These are phyloP conservation scores for Polygonum aviculare DNA, from an alignment of 148 eudicot genomes.

Conservation along the genomic window DNA sequence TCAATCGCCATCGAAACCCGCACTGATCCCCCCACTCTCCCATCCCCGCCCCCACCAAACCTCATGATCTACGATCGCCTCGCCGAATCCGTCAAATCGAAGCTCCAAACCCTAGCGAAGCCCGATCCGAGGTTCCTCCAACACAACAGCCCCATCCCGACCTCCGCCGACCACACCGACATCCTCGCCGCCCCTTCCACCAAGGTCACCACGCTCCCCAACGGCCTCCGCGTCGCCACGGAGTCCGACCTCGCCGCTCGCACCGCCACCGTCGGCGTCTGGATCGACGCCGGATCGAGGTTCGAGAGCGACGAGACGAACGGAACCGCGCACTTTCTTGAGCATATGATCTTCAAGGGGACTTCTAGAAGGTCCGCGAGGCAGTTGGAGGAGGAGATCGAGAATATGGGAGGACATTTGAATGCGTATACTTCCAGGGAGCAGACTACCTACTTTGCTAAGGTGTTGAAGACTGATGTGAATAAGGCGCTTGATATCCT, in stretches of 20 bases:
- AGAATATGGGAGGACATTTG: constrained; percentile 88
- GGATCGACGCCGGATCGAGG: constrained; percentile 78
- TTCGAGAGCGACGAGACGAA: constrained; percentile 60
- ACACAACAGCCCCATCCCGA: constrained; percentile 64
- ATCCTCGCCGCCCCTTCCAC: constrained; percentile 53
- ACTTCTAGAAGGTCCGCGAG: constrained; percentile 44
- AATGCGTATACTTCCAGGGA: constrained; percentile 88
- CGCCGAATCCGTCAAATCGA: constrained; percentile 49
- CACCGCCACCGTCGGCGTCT: constrained; percentile 85
- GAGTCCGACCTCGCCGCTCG: constrained; percentile 40
- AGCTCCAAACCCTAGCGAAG: constrained; percentile 34
- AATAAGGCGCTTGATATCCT: constrained; percentile 54
- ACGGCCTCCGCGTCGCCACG: constrained; percentile 70
- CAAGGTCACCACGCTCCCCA: constrained; percentile 52
- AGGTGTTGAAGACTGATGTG: constrained; percentile 63
- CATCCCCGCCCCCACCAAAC: constrained; percentile 34
- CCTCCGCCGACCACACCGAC: constrained; percentile 37
- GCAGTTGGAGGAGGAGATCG: constrained; percentile 70
- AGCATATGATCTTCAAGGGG: constrained; percentile 82
- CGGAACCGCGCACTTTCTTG: constrained; percentile 73
- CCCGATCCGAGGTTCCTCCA: constrained; percentile 55
- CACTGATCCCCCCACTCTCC: constrained; percentile 6
- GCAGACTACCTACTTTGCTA: constrained; percentile 80
- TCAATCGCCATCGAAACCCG: constrained; percentile 17
- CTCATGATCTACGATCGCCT: constrained; percentile 71